Conservation (phyloP, 1,284 basidiomycete species). For the Pseudozyma thailandica region DNA sequence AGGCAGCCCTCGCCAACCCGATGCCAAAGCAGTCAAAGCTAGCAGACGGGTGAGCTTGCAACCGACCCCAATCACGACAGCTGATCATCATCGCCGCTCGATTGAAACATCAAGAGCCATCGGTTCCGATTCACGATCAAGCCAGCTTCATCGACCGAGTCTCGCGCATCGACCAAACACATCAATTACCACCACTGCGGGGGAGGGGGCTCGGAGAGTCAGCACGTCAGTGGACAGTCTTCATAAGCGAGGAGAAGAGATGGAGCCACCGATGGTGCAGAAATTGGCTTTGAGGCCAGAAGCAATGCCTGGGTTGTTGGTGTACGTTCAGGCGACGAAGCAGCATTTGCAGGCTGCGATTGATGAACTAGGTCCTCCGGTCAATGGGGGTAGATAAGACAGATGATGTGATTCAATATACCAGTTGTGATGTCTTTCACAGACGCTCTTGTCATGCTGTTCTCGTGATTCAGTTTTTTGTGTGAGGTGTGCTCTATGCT, state of each 20-base stretch:
- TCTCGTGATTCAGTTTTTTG: too few species aligned
- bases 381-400: background rate
- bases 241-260: slow-evolving; percentile 6
- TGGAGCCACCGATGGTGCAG: slow-evolving; percentile 14
- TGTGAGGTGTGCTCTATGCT: too few species aligned
- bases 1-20: background rate
- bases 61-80: too few species aligned
- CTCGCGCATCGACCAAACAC: background rate
- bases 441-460: too few species aligned
- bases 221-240: slow-evolving; percentile 20
- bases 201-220: slow-evolving; percentile 5
- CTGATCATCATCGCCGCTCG: slow-evolving; percentile 14
- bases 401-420: background rate
- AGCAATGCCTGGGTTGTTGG: slow-evolving; percentile 53
- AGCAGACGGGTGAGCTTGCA: slow-evolving; percentile 19
- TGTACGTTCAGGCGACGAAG: slow-evolving; percentile 51
- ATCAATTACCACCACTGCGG: background rate
- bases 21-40: slow-evolving; percentile 8
- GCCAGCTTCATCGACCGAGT: too few species aligned
- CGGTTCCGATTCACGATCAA: background rate
- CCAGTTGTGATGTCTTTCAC: too few species aligned
- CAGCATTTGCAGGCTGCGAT: slow-evolving; percentile 47
- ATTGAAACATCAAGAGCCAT: slow-evolving; percentile 2
- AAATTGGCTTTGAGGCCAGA: slow-evolving; percentile 53
- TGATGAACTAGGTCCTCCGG: slow-evolving; percentile 14